Conservation (phyloP, 441 rosid genomes). For the Francoa sonchifolia region DNA sequence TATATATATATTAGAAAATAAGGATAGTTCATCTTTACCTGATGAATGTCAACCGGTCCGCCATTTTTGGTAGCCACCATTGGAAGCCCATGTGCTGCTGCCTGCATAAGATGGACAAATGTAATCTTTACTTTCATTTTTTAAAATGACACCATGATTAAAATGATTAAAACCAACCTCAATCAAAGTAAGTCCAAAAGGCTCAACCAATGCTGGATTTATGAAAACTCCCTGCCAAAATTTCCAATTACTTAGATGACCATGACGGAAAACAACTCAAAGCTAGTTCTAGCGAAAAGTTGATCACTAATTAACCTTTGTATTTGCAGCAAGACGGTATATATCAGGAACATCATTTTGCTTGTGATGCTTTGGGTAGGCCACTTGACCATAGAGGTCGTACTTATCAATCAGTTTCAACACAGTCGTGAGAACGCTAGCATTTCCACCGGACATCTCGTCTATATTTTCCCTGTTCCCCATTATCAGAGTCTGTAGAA, state of each 20-base stretch:
- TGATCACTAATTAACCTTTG: constrained; percentile 38
- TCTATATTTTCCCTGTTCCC: constrained; percentile 92
- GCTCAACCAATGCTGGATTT: constrained; percentile 92
- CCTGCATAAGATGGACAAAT: no score
- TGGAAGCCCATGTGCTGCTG: constrained; percentile 97
- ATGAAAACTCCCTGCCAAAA: constrained; percentile 77
- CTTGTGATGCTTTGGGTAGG: constrained; percentile 96
- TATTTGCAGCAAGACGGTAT: constrained; percentile 78
- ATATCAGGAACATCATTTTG: constrained; percentile 93
- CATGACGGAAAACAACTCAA: constrained; percentile 5
- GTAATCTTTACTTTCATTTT: no score
- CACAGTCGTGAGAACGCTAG: constrained; percentile 74
- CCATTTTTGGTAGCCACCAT: constrained; percentile 97
- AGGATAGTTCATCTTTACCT: constrained; percentile 25
- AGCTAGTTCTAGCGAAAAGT: constrained; percentile 1
- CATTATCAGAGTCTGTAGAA: constrained; percentile 77
- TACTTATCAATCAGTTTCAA: constrained; percentile 81
- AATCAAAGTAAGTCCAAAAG: constrained; percentile 90
- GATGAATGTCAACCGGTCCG: constrained; percentile 90
- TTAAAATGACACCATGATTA: no score
- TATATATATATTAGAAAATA: not conserved
- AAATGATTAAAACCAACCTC: constrained; percentile 46
- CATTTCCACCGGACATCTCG: constrained; percentile 68
- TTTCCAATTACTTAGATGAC: constrained; percentile 5
- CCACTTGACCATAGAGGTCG: constrained; percentile 86